phyloP scores from a whole-genome alignment of 2,329 filamentous ascomycete genomes.

The Colletotrichum sp. region DNA sequence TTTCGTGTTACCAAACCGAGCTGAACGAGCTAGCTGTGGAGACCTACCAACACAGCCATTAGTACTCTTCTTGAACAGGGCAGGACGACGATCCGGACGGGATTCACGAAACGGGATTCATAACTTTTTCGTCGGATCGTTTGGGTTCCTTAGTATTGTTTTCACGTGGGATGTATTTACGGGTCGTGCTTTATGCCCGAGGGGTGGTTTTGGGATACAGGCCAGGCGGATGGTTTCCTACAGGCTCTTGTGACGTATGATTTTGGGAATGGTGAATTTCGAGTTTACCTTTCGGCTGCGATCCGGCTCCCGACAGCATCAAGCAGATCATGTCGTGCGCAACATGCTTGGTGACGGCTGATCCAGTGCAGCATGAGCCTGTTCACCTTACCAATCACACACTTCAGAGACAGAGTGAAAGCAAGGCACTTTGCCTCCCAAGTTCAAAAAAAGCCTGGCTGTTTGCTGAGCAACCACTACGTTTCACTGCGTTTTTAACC shows the following conservation, averaged over 20 bases:
- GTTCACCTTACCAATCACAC: too few relatives aligned
- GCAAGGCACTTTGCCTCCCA: too few relatives aligned
- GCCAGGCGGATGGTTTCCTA: accelerated
- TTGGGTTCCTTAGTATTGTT: background rate
- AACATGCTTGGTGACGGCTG: too few relatives aligned
- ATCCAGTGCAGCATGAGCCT: too few relatives aligned
- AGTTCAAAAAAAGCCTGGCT: too few relatives aligned
- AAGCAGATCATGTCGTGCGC: too few relatives aligned
- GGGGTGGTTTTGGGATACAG: background rate
- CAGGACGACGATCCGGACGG: background rate
- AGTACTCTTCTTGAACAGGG: too few relatives aligned
- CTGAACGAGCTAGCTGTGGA: background rate
- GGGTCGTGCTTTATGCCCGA: background rate
- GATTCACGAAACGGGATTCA: background rate
- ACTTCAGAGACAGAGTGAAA: too few relatives aligned
- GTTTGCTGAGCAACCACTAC: too few relatives aligned
- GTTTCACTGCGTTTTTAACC: background rate
- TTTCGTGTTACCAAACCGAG: background rate
- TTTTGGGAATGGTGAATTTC: accelerated
- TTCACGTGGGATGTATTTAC: background rate
- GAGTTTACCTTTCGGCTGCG: background rate
- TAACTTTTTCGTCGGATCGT: accelerated
- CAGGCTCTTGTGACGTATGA: background rate
- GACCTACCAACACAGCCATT: background rate
- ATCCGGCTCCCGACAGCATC: too few relatives aligned